Conservation (phyloP, 2,329 filamentous ascomycete species). For the Calonectria fujianensis region DNA sequence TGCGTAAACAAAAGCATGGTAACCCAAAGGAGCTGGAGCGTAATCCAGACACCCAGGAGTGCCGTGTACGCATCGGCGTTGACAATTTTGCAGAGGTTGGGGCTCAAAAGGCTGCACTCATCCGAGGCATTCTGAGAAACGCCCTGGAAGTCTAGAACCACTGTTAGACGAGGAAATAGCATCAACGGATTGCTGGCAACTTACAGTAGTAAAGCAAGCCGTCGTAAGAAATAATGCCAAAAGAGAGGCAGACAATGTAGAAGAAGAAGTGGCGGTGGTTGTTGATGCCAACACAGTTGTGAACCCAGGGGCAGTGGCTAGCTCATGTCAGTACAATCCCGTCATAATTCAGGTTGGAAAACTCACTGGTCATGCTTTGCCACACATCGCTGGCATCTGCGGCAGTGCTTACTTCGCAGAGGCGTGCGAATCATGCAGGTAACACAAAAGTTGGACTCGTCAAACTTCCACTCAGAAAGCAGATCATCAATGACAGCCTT, state of each 20-base stretch:
- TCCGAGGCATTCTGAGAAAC: slow-evolving; percentile 72
- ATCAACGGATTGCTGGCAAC: slow-evolving; percentile 53
- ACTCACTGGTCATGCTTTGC: slow-evolving; percentile 96
- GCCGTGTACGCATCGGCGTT: slow-evolving; percentile 91
- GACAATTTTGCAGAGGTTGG: slow-evolving; percentile 83
- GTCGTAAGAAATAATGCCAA: slow-evolving; percentile 84
- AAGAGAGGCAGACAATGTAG: slow-evolving; percentile 86
- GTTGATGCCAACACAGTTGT: slow-evolving; percentile 96
- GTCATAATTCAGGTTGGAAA: neutral
- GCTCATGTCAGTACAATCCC: slow-evolving; percentile 48
- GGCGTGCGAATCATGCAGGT: slow-evolving; percentile 96
- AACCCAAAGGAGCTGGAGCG: slow-evolving; percentile 93
- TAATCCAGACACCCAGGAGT: slow-evolving; percentile 85
- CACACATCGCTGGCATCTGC: slow-evolving; percentile 91
- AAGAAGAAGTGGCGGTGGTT: slow-evolving; percentile 97
- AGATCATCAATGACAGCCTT: slow-evolving; percentile 92
- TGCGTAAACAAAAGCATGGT: slow-evolving; percentile 98
- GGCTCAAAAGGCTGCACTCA: slow-evolving; percentile 85
- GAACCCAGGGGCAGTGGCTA: slow-evolving; percentile 97
- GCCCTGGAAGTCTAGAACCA: slow-evolving; percentile 75
- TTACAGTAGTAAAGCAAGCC: slow-evolving; percentile 83
- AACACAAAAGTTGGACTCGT: slow-evolving; percentile 95
- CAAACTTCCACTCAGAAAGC: slow-evolving; percentile 89
- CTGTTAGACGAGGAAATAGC: slow-evolving; percentile 31
- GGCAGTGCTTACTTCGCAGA: slow-evolving; percentile 96